Conservation (phyloP, 2,329 filamentous ascomycete genomes). For the Cercospora citrullina region DNA sequence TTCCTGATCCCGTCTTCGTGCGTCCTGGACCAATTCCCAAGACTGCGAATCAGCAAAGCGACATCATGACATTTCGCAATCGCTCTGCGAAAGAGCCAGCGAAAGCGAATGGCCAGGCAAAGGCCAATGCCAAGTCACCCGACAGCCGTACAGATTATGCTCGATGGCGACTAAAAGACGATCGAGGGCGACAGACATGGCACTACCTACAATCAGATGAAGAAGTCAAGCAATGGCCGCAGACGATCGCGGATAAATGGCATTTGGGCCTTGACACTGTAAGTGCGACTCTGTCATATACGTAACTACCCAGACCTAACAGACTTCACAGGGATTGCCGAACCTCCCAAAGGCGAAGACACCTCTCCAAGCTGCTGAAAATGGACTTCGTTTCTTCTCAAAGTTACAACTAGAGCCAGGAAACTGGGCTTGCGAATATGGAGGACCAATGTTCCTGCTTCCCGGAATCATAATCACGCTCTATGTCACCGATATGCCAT, state of each 20-base stretch:
- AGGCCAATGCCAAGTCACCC: slow-evolving; percentile 25
- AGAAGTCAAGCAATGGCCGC: slow-evolving; percentile 74
- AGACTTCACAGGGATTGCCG: slow-evolving; percentile 64
- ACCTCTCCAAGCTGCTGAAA: slow-evolving; percentile 74
- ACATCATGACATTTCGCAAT: slow-evolving; percentile 15
- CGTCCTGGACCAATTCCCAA: not conserved
- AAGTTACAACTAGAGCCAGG: slow-evolving; percentile 84
- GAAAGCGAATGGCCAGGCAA: slow-evolving; percentile 22
- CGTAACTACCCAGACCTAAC: slow-evolving; percentile 12
- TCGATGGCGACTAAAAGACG: slow-evolving; percentile 81
- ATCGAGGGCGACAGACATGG: slow-evolving; percentile 87
- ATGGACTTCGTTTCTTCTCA: slow-evolving; percentile 85
- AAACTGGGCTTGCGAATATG: slow-evolving; percentile 97
- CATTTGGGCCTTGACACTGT: slow-evolving; percentile 79
- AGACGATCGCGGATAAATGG: slow-evolving; percentile 86
- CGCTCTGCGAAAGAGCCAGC: slow-evolving; percentile 8
- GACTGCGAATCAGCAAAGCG: not conserved
- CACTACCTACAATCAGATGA: slow-evolving; percentile 78
- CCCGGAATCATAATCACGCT: slow-evolving; percentile 82
- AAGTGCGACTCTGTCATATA: slow-evolving; percentile 45
- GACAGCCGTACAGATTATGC: slow-evolving; percentile 65
- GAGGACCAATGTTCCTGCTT: slow-evolving; percentile 92
- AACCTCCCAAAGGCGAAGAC: slow-evolving; percentile 68
- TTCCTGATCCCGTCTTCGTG: not conserved
- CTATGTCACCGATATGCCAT: slow-evolving; percentile 85